Conservation (phyloP, 2,329 filamentous ascomycete genomes). For the Fusarium ambrosium region DNA sequence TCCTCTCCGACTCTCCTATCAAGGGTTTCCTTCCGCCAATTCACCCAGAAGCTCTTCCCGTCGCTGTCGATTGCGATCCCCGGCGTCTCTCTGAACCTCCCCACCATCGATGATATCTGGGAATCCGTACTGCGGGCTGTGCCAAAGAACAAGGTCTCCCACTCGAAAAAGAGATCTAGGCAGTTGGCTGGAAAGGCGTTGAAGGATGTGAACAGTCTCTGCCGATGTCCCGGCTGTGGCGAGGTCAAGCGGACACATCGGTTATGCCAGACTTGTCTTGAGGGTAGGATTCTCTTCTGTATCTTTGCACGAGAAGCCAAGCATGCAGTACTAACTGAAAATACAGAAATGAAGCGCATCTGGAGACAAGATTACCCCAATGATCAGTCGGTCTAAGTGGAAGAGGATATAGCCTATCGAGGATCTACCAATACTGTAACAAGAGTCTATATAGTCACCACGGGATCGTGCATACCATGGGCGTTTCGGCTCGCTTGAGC, state of each 20-base stretch:
- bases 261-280: conserved; percentile 88
- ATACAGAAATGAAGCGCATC: conserved; percentile 61
- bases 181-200: conserved; percentile 96
- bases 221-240: conserved; percentile 91
- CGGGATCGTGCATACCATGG: conserved; percentile 50
- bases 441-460: conserved; percentile 50
- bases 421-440: conserved; percentile 46
- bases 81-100: conserved; percentile 67
- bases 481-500: conserved; percentile 51
- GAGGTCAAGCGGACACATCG: conserved; percentile 89
- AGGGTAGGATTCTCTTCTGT: conserved; percentile 67
- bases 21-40: conserved; percentile 61
- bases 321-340: conserved; percentile 17
- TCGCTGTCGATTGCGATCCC: conserved; percentile 71
- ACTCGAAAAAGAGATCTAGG: conserved; percentile 93
- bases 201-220: conserved; percentile 89
- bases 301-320: background rate
- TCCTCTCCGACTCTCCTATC: conserved; percentile 58
- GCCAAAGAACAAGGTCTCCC: conserved; percentile 98
- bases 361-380: conserved; percentile 57
- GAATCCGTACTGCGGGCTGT: conserved; percentile 92
- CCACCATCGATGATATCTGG: conserved; percentile 84
- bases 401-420: conserved; percentile 29
- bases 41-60: conserved; percentile 63
- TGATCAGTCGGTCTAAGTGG: conserved; percentile 50